These are phyloP conservation scores for Secale cereale DNA, from an alignment of 176 grass and related monocot species.

Conservation along the genomic window DNA sequence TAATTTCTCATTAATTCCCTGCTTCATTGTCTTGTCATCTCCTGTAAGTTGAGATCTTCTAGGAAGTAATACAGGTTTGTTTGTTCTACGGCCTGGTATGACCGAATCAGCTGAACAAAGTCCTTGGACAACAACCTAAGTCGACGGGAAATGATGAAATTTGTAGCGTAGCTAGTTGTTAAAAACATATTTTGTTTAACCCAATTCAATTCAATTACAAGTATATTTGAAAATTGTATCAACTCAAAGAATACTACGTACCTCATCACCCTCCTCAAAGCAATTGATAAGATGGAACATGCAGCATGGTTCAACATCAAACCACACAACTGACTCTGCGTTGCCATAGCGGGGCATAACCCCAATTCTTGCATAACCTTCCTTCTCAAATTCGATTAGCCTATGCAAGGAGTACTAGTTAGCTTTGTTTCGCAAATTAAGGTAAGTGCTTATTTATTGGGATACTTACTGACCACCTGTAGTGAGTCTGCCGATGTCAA, in stretches of 20 bases:
- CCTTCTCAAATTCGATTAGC: slow-evolving; percentile 51
- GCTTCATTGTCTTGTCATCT: neutral
- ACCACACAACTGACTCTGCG: slow-evolving; percentile 49
- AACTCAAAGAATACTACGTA: neutral
- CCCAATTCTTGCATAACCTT: slow-evolving; percentile 52
- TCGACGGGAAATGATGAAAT: neutral
- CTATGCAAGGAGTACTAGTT: neutral
- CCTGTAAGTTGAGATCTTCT: neutral
- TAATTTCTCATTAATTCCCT: neutral
- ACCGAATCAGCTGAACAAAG: slow-evolving; percentile 31
- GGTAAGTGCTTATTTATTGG: neutral
- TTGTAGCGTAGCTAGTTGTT: neutral
- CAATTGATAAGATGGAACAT: slow-evolving; percentile 48
- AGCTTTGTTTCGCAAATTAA: neutral
- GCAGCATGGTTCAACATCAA: slow-evolving; percentile 44
- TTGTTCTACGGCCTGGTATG: slow-evolving; percentile 34
- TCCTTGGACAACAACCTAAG: slow-evolving; percentile 33
- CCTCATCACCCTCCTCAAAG: slow-evolving; percentile 50
- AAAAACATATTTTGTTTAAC: neutral
- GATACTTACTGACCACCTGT: slow-evolving; percentile 40
- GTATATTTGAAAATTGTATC: neutral
- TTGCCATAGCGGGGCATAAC: slow-evolving; percentile 49
- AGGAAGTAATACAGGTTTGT: neutral
- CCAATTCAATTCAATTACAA: neutral
- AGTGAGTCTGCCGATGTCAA: slow-evolving; percentile 29